These are phyloP conservation scores for Leersia perrieri DNA, from an alignment of 176 grass and related monocot species.

Conservation along the genomic window DNA sequence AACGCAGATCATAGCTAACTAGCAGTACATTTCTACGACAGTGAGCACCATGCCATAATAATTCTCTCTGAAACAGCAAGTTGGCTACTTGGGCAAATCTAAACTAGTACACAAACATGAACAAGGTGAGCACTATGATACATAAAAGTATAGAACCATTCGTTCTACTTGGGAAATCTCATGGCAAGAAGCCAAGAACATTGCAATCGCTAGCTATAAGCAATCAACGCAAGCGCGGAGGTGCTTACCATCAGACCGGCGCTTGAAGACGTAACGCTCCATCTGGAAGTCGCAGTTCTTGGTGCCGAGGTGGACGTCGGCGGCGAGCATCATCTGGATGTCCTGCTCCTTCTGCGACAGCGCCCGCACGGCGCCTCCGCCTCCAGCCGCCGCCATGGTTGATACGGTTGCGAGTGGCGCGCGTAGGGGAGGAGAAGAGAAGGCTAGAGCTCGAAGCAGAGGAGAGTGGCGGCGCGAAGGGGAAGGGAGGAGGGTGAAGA, in stretches of 20 bases:
- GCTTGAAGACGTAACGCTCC: slow-evolving; percentile 92
- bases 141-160: not conserved
- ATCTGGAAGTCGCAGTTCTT: slow-evolving; percentile 99
- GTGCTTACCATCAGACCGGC: slow-evolving; percentile 66
- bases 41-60: not conserved
- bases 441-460: not conserved
- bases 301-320: slow-evolving; percentile 94
- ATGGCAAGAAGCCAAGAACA: not conserved
- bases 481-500: not conserved
- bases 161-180: not conserved
- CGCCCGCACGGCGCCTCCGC: slow-evolving; percentile 10
- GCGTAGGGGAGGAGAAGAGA: not conserved
- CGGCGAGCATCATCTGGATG: slow-evolving; percentile 92
- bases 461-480: slow-evolving; percentile 26
- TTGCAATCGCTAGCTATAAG: not conserved
- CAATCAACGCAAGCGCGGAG: not conserved
- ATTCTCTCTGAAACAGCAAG: not conserved
- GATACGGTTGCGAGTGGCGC: not conserved
- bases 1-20: not conserved
- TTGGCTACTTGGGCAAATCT: not conserved
- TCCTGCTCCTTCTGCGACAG: slow-evolving; percentile 86
- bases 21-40: not conserved
- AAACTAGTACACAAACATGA: not conserved
- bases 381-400: slow-evolving; percentile 60
- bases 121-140: not conserved